Conservation (phyloP, 257 asterid genomes). For the Nicotiana tomentosiformis region DNA sequence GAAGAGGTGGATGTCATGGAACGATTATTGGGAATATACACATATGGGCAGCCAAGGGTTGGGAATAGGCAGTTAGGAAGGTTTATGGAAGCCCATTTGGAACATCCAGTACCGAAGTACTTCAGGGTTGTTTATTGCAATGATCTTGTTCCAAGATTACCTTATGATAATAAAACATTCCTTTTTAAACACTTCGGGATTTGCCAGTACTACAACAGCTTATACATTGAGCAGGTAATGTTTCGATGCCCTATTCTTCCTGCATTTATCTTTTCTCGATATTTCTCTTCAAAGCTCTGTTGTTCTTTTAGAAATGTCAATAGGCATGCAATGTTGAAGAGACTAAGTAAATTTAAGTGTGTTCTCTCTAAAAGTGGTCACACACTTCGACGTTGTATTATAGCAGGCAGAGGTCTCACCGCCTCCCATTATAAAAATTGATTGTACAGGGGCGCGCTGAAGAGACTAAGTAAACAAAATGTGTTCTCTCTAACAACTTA, state of each 20-base stretch:
- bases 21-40: conserved; percentile 56
- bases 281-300: background rate
- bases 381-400: too few relatives aligned
- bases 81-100: conserved; percentile 58
- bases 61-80: conserved; percentile 60
- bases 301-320: background rate
- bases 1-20: conserved; percentile 55
- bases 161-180: conserved; percentile 77
- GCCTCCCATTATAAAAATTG: too few relatives aligned
- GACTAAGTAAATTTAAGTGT: too few relatives aligned
- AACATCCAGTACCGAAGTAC: conserved; percentile 53
- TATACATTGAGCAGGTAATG: conserved; percentile 59
- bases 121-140: conserved; percentile 77
- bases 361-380: too few relatives aligned
- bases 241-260: background rate
- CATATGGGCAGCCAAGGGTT: conserved; percentile 86
- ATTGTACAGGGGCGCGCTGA: too few relatives aligned
- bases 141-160: conserved; percentile 91
- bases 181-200: conserved; percentile 85
- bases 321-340: background rate
- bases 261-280: background rate
- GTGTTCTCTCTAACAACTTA: too few relatives aligned
- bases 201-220: conserved; percentile 74
- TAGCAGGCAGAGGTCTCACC: too few relatives aligned
- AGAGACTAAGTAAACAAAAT: too few relatives aligned